A percentile compares a stretch with the other conserved stretches of the same genome.
These are phyloP conservation scores for Ogataea trehaloabstinens DNA, from an alignment of 805 yeast species.

Conservation along the genomic window DNA sequence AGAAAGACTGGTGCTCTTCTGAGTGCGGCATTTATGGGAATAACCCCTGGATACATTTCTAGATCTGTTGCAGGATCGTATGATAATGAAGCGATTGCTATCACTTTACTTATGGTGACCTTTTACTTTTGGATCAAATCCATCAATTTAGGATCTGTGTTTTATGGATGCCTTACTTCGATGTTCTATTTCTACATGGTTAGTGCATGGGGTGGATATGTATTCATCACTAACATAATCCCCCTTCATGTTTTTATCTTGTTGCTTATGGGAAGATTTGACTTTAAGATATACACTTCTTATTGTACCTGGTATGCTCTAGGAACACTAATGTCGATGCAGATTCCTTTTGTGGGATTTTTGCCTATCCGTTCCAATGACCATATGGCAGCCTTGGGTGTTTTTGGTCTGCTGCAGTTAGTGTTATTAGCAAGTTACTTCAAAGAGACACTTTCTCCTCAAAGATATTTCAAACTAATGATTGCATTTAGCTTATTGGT, in stretches of 20 bases:
- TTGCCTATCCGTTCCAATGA: slow-evolving; percentile 95
- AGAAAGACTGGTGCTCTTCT: slow-evolving; percentile 74
- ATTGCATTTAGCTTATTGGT: slow-evolving; percentile 56
- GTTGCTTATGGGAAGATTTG: slow-evolving; percentile 91
- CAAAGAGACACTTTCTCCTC: slow-evolving; percentile 66
- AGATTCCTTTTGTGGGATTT: slow-evolving; percentile 97
- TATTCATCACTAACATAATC: slow-evolving; percentile 94
- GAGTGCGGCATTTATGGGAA: slow-evolving; percentile 93
- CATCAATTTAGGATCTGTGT: slow-evolving; percentile 83
- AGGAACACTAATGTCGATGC: slow-evolving; percentile 99
- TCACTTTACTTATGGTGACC: slow-evolving; percentile 91
- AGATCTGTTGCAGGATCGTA: slow-evolving; percentile 98
- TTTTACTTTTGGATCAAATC: slow-evolving; percentile 96
- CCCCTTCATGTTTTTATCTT: slow-evolving; percentile 93
- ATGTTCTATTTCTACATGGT: slow-evolving; percentile 96
- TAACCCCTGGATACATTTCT: slow-evolving; percentile 97
- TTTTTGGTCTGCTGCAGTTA: slow-evolving; percentile 90
- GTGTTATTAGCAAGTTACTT: slow-evolving; percentile 84
- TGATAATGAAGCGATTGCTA: slow-evolving; percentile 98
- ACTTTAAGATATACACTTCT: slow-evolving; percentile 77
- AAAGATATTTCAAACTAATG: slow-evolving; percentile 70
- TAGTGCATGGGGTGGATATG: slow-evolving; percentile 99
- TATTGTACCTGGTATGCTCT: slow-evolving; percentile 96
- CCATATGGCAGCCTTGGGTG: slow-evolving; percentile 98
- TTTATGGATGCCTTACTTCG: slow-evolving; percentile 82